A percentile compares a stretch with the other conserved stretches of the same genome.
phyloP scores from a whole-genome alignment of 1,284 basidiomycete species.

The Melampsora allii-populina region DNA sequence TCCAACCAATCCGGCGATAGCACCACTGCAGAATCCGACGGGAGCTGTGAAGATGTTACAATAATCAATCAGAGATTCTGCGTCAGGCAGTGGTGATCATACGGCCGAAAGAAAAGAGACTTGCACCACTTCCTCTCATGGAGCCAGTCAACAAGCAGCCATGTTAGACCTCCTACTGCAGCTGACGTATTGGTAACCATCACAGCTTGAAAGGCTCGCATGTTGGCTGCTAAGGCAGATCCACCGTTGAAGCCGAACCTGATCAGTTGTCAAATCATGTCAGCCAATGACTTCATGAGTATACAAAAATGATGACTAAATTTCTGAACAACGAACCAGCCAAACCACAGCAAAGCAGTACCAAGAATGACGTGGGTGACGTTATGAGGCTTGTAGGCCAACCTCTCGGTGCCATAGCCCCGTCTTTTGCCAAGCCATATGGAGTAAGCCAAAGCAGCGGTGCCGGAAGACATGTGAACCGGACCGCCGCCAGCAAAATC shows the following conservation, averaged over 20 bases:
- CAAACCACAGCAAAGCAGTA: constrained; percentile 55
- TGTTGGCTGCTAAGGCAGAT: constrained; percentile 54
- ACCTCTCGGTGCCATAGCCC: constrained; percentile 54
- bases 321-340: constrained; percentile 46
- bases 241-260: constrained; percentile 53
- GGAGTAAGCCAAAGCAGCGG: constrained; percentile 49
- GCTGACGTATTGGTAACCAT: constrained; percentile 55
- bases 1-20: constrained; percentile 71
- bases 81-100: constrained; percentile 53
- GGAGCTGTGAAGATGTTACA: neutral
- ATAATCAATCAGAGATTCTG: constrained; percentile 69
- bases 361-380: constrained; percentile 54
- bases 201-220: constrained; percentile 55
- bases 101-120: neutral
- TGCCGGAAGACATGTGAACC: constrained; percentile 51
- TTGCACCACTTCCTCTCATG: constrained; percentile 49
- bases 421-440: constrained; percentile 54
- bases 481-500: constrained; percentile 54
- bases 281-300: neutral
- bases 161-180: constrained; percentile 53
- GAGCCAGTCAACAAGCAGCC: constrained; percentile 53
- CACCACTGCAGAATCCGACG: constrained; percentile 95
- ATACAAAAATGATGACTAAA: neutral
- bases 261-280: constrained; percentile 11
- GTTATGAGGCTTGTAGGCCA: constrained; percentile 55